Percentiles rank a stretch among this genome's conserved stretches.
phyloP scores from a whole-genome alignment of 73 alveolate species.

The Paramecium octaurelia region DNA sequence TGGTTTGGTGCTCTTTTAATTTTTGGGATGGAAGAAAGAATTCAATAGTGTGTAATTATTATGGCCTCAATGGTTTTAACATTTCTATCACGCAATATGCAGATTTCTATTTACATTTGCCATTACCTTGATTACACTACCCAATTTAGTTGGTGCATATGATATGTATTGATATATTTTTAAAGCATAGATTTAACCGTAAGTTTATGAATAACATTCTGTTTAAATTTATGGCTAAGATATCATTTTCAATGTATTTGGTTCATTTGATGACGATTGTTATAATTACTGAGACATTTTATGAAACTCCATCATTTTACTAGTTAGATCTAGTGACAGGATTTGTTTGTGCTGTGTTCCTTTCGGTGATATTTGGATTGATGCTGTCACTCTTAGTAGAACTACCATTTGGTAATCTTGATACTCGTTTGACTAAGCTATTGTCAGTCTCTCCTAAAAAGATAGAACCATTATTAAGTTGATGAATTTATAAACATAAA shows the following conservation, averaged over 20 bases:
- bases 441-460: neutral
- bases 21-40: neutral
- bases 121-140: neutral
- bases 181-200: neutral
- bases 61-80: constrained; percentile 9
- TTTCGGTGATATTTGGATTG: neutral
- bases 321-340: neutral
- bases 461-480: neutral
- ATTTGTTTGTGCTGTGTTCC: neutral
- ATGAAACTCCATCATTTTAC: neutral
- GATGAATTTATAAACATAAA: neutral
- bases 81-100: neutral
- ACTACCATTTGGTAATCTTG: neutral
- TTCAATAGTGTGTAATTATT: neutral
- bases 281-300: neutral
- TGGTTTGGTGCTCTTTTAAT: neutral
- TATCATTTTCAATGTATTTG: neutral
- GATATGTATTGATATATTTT: neutral
- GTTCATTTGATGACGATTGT: neutral
- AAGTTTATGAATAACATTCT: neutral
- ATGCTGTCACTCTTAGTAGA: neutral
- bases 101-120: neutral
- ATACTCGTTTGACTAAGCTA: neutral
- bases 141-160: neutral
- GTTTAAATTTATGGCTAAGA: neutral